phyloP scores from a whole-genome alignment of 2,329 filamentous ascomycete genomes.

The Ascochyta clinopodiicola region DNA sequence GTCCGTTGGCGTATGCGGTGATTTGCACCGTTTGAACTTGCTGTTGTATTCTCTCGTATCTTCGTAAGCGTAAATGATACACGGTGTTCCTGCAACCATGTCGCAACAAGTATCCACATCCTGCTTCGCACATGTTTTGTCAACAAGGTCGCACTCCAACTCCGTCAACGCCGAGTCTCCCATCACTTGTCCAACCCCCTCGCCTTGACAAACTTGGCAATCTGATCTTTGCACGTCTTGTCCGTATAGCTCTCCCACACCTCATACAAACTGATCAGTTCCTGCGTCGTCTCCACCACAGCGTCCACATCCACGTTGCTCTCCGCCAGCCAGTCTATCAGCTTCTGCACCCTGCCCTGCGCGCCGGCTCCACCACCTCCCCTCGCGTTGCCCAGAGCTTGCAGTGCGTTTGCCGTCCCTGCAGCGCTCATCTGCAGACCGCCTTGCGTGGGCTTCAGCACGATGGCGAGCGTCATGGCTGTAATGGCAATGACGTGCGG shows the following conservation, averaged over 20 bases:
- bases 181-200: constrained; percentile 63
- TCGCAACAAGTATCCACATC: neutral
- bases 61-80: neutral
- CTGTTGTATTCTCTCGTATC: neutral
- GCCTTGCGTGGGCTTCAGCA: constrained; percentile 71
- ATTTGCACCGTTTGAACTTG: neutral
- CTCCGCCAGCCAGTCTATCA: constrained; percentile 84
- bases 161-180: neutral
- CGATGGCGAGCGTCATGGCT: constrained; percentile 82
- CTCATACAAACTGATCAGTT: constrained; percentile 89
- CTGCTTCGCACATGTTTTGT: neutral
- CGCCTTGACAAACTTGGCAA: constrained; percentile 67
- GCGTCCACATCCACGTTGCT: constrained; percentile 84
- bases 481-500: constrained; percentile 91
- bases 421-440: constrained; percentile 54
- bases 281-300: constrained; percentile 88
- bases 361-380: constrained; percentile 35
- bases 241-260: constrained; percentile 71
- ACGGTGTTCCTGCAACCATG: neutral
- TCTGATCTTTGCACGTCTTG: constrained; percentile 68
- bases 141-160: neutral
- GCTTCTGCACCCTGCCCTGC: constrained; percentile 65
- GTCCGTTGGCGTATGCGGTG: neutral
- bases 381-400: constrained; percentile 45
- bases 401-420: constrained; percentile 47